A percentile compares a stretch with the other conserved stretches of the same genome.
phyloP scores from a whole-genome alignment of 441 rosid species.

The Pelargonium fulgidum region DNA sequence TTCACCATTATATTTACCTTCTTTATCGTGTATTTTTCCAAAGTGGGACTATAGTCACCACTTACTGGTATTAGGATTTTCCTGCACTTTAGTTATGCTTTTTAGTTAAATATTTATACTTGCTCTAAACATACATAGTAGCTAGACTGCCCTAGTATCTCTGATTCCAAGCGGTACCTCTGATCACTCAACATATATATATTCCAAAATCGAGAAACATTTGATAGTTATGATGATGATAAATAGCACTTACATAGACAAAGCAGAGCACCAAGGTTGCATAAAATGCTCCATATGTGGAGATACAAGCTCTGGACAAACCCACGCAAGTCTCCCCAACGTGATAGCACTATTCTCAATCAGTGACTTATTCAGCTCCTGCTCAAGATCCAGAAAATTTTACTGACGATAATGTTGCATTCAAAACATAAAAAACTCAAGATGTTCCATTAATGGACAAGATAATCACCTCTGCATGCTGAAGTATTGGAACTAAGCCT shows the following conservation, averaged over 20 bases:
- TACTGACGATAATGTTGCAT: not conserved
- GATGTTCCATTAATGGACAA: not conserved
- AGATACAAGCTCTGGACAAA: constrained; percentile 86
- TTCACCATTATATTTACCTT: no score
- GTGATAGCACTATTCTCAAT: constrained; percentile 95
- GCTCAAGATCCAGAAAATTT: constrained; percentile 25
- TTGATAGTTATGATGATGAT: not conserved
- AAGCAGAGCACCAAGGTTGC: constrained; percentile 82
- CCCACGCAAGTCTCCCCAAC: constrained; percentile 96
- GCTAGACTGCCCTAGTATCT: not conserved
- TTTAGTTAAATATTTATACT: not conserved
- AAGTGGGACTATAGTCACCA: no score
- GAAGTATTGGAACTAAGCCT: constrained; percentile 73
- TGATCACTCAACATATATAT: not conserved
- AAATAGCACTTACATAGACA: constrained; percentile 43
- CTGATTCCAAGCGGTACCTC: not conserved
- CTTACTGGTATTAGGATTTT: not conserved
- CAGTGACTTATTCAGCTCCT: constrained; percentile 81
- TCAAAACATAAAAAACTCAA: not conserved
- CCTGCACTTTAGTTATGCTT: not conserved
- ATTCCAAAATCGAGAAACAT: not conserved
- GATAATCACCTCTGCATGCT: constrained; percentile 64
- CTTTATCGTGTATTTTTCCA: no score
- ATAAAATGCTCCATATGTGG: constrained; percentile 94
- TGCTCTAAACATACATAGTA: not conserved